Conservation (phyloP, 1,139 yeast genomes). For the Taphrina flavorubra region DNA sequence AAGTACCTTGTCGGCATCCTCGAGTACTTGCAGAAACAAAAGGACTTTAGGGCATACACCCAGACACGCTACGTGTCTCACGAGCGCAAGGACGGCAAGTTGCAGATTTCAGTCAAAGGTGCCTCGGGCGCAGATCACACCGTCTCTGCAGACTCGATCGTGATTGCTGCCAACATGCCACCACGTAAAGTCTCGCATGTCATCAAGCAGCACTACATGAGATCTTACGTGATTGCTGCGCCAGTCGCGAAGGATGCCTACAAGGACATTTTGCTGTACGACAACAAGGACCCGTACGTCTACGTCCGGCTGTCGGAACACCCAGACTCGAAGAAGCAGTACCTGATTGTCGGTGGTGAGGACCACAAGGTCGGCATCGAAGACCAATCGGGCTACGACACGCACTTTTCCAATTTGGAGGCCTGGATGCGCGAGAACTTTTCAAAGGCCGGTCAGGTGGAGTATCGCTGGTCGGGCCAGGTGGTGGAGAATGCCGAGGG, state of each 20-base stretch:
- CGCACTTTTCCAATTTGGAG: slow-evolving; percentile 28
- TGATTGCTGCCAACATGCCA: slow-evolving; percentile 32
- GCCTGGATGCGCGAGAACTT: slow-evolving; percentile 30
- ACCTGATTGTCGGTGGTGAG: slow-evolving; percentile 34
- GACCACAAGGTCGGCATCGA: slow-evolving; percentile 35
- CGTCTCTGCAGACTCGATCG: slow-evolving; percentile 10
- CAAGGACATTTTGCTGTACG: slow-evolving; percentile 26
- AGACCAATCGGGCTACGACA: slow-evolving; percentile 6
- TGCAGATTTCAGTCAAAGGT: slow-evolving; percentile 10
- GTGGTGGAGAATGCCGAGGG: slow-evolving; percentile 26
- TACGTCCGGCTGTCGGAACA: slow-evolving; percentile 25
- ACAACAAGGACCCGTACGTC: slow-evolving; percentile 31
- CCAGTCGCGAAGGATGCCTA: slow-evolving; percentile 10
- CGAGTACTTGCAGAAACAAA: slow-evolving; percentile 13
- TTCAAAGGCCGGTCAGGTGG: slow-evolving; percentile 11
- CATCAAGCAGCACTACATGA: slow-evolving; percentile 31
- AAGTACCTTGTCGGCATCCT: slow-evolving; percentile 27
- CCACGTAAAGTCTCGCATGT: slow-evolving; percentile 26
- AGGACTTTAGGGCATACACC: slow-evolving; percentile 21
- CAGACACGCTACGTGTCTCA: slow-evolving; percentile 32
- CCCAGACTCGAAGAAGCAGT: slow-evolving; percentile 23
- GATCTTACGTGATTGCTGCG: slow-evolving; percentile 29
- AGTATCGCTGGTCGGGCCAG: slow-evolving; percentile 38
- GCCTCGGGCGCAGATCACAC: slow-evolving; percentile 10
- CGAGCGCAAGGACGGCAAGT: slow-evolving; percentile 14